Conservation (phyloP, 2,329 filamentous ascomycete genomes). For the Cladosporium sp. region DNA sequence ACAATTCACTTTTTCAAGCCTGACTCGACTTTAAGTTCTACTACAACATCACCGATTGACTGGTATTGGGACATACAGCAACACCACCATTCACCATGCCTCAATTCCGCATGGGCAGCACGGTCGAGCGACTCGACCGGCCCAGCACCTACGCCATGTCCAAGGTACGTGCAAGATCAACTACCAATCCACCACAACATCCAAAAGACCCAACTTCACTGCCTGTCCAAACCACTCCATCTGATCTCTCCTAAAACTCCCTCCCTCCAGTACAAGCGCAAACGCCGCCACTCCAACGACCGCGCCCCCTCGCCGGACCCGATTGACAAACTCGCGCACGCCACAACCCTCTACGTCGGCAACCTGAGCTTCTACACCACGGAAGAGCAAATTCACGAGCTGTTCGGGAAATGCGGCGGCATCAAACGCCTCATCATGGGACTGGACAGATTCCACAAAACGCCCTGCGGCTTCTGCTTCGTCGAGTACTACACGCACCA, state of each 20-base stretch:
- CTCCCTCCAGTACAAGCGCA: conserved; percentile 59
- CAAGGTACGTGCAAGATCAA: conserved; percentile 72
- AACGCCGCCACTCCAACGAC: conserved; percentile 57
- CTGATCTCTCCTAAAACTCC: conserved; percentile 12
- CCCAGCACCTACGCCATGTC: conserved; percentile 90
- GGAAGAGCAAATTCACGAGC: conserved; percentile 95
- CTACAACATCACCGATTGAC: neutral
- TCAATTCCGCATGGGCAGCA: conserved; percentile 53
- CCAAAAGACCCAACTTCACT: neutral
- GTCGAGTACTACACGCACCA: conserved; percentile 99
- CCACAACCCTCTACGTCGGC: conserved; percentile 94
- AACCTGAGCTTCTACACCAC: conserved; percentile 83
- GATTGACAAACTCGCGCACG: conserved; percentile 77
- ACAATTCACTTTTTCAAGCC: neutral
- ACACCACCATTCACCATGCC: conserved; percentile 39
- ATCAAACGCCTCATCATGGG: conserved; percentile 99
- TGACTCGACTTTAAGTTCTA: neutral
- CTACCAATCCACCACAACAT: neutral
- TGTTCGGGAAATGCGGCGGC: conserved; percentile 67
- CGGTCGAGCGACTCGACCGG: conserved; percentile 87
- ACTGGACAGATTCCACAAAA: conserved; percentile 94
- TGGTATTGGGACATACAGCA: neutral
- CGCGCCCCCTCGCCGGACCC: conserved; percentile 51
- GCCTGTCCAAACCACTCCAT: conserved; percentile 3
- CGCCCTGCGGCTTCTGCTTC: conserved; percentile 98